Percentiles rank a stretch among this genome's conserved stretches.
Conservation (phyloP, 176 grass and related monocot genomes). For the Paspalum vaginatum region DNA sequence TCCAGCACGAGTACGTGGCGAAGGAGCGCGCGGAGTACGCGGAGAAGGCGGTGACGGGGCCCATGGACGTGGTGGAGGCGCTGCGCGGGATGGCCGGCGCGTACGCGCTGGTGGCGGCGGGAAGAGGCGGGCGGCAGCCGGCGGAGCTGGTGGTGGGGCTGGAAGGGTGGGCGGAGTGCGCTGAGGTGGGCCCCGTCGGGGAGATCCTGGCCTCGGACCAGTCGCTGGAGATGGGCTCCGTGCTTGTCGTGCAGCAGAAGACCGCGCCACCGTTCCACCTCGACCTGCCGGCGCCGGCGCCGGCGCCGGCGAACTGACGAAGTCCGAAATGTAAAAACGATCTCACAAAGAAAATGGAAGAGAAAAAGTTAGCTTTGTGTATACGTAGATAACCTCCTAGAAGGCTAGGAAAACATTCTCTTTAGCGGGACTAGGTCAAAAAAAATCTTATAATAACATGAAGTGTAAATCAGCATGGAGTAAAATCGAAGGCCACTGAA, state of each 20-base stretch:
- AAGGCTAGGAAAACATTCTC: not conserved
- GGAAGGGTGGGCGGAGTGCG: constrained; percentile 30
- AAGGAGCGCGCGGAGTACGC: constrained; percentile 45
- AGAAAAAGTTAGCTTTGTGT: constrained; percentile 28
- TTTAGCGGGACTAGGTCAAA: no score
- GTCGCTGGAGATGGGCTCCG: constrained; percentile 49
- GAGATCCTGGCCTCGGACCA: constrained; percentile 47
- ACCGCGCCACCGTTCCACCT: not conserved
- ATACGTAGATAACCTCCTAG: constrained; percentile 24
- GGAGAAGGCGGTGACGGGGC: constrained; percentile 31
- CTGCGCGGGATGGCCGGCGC: constrained; percentile 43
- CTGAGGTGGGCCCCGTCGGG: constrained; percentile 41
- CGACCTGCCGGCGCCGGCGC: not conserved
- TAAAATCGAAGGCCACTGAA: no score
- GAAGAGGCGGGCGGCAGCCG: constrained; percentile 47
- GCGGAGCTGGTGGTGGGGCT: constrained; percentile 38
- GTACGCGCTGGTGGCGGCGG: constrained; percentile 47
- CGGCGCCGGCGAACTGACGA: not conserved
- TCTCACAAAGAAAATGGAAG: not conserved
- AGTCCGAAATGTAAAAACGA: not conserved
- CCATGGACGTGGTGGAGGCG: constrained; percentile 35
- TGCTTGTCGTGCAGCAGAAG: constrained; percentile 49
- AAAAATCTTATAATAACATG: no score
- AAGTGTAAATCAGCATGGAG: no score
- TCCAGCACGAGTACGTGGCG: constrained; percentile 40